Conservation (phyloP, 129 eudicot genomes). For the Cynara cardunculus region DNA sequence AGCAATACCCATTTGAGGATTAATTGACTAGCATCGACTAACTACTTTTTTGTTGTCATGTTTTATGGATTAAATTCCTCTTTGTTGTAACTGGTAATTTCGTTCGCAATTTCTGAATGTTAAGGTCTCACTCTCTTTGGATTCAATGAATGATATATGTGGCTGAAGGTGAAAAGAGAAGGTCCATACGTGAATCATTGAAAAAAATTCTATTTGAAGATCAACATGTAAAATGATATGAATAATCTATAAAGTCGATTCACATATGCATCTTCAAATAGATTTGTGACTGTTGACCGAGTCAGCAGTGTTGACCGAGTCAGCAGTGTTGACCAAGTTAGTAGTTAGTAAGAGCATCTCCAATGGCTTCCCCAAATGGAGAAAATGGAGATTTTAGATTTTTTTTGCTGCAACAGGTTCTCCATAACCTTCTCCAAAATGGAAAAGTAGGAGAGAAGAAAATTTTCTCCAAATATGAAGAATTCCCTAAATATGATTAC, state of each 20-base stretch:
- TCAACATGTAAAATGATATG: background rate
- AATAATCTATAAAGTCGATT: background rate
- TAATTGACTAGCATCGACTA: constrained; percentile 14
- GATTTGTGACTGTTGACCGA: background rate
- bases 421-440: no score
- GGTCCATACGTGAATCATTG: background rate
- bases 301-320: no score
- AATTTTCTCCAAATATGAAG: no score
- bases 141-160: background rate
- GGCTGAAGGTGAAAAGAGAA: background rate
- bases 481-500: no score
- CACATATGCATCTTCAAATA: background rate
- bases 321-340: no score
- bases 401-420: no score
- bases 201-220: background rate
- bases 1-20: constrained; percentile 65
- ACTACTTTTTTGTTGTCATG: constrained; percentile 8
- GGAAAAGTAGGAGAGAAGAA: no score
- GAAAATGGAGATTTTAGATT: no score
- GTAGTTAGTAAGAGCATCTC: no score
- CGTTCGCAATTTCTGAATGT: background rate
- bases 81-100: background rate
- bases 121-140: background rate
- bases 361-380: no score
- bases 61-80: background rate